phyloP scores from a whole-genome alignment of 768 basidiomycete genomes.

The Thelephora ganbajun region DNA sequence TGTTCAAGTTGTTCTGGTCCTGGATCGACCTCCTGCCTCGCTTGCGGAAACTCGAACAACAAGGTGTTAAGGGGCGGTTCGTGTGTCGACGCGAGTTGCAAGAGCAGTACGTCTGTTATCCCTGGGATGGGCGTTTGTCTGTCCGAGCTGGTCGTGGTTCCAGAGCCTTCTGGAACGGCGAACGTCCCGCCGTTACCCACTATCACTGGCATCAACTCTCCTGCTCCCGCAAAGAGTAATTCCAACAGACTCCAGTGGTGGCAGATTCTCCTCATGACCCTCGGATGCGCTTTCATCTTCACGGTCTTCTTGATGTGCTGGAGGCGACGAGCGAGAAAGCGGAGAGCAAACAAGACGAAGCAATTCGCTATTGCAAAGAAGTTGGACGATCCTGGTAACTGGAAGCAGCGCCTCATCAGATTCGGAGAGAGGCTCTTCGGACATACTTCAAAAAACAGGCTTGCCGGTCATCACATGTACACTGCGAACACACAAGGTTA shows the following conservation, averaged over 20 bases:
- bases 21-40: slow-evolving; percentile 55
- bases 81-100: slow-evolving; percentile 53
- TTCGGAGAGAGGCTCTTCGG: slow-evolving; percentile 51
- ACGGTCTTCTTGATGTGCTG: slow-evolving; percentile 50
- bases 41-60: slow-evolving; percentile 49
- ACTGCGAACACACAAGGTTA: slow-evolving; percentile 9
- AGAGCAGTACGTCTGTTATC: slow-evolving; percentile 37
- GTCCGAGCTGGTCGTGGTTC: slow-evolving; percentile 50
- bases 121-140: slow-evolving; percentile 69
- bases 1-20: slow-evolving; percentile 70
- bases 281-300: slow-evolving; percentile 72
- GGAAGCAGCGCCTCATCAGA: slow-evolving; percentile 42
- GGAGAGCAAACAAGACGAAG: slow-evolving; percentile 52
- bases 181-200: slow-evolving; percentile 32
- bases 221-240: slow-evolving; percentile 16
- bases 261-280: slow-evolving; percentile 74
- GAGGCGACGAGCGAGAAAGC: slow-evolving; percentile 56
- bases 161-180: slow-evolving; percentile 28
- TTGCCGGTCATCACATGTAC: slow-evolving; percentile 12
- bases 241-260: slow-evolving; percentile 51
- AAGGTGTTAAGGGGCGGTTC: slow-evolving; percentile 51
- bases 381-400: slow-evolving; percentile 30
- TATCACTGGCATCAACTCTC: slow-evolving; percentile 43
- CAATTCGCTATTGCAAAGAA: slow-evolving; percentile 48
- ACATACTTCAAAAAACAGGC: slow-evolving; percentile 18